Base-by-base conservation (phyloP, 2,329 filamentous ascomycete genomes). In the Hymenoscyphus salicellus region DNA sequence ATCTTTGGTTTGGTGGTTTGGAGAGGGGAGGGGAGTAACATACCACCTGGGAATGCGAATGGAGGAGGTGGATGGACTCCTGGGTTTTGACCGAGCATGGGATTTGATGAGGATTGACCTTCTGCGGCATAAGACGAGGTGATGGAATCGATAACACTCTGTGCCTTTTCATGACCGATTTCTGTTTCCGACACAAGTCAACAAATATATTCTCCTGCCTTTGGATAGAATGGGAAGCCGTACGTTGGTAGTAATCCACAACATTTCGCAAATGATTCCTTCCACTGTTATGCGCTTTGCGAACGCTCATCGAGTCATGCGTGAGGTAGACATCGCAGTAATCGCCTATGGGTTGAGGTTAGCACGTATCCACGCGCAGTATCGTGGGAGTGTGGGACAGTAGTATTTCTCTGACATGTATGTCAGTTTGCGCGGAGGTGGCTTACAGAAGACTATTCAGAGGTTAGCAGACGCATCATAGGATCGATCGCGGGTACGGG, bases 281-380 rank as follows among this genome's bases (percentile, higher is more conserved):
- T 68, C 95, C 95, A 77, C 88, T 90, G 83, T 99, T 99, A 80
- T 99, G 95, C 59, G 95, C 95, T 82, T 98, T 98, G 74, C 95
- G 93, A 80, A 99, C 95, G 80, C 93, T 97, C 94, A 98, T 98
- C 56, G 93, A 97, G 84, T 99, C 95, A 85, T 99, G 95, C 72
- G 95, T 99, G 73, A 99, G 90, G 85, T 99, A 99, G 79, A 99
- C 95, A 90, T 99, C 95, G 86, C 95, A 99, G 81, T 99, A 99
- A 79, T 99, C 95, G 84, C 93, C 79, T 84, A 68, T 26, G 23
- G 8, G 41, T 23, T 36, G 41, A 49, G 66, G 64, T 71, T 60
- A 72, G 69, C 68, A 65, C 26, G 20, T 41, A 5, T 41, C 58
- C 64, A 58, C 55, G 63, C 36, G 57, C 56, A 32, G 28, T 61